Percentiles rank a stretch among this genome's conserved stretches.
Conservation (phyloP, 2,329 filamentous ascomycete genomes). For the Fonsecaea pedrosoi region DNA sequence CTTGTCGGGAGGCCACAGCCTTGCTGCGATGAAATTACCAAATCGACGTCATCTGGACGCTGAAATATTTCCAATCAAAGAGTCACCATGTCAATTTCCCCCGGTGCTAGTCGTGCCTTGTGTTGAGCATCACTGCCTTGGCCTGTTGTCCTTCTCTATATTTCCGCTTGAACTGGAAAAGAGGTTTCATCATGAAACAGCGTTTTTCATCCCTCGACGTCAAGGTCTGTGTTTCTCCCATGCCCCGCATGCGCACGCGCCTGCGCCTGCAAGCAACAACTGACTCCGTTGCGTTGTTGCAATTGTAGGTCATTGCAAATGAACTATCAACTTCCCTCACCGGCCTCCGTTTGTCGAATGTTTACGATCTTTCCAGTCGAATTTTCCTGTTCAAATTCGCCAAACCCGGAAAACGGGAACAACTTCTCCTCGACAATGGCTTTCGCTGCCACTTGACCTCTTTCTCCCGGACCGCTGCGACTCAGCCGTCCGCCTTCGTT, state of each 20-base stretch:
- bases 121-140: background rate
- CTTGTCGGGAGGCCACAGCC: conserved; percentile 16
- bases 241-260: conserved; percentile 11
- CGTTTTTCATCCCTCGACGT: conserved; percentile 65
- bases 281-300: conserved; percentile 15
- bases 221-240: conserved; percentile 51
- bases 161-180: background rate
- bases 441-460: conserved; percentile 95
- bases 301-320: conserved; percentile 80
- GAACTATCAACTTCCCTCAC: conserved; percentile 82
- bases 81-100: background rate
- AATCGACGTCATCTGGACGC: conserved; percentile 29
- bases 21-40: conserved; percentile 12
- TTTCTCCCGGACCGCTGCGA: conserved; percentile 85
- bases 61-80: background rate
- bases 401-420: conserved; percentile 85
- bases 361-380: conserved; percentile 88
- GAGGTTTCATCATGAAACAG: conserved; percentile 60
- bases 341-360: conserved; percentile 83
- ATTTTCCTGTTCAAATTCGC: conserved; percentile 96
- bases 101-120: background rate
- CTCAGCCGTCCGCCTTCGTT: conserved; percentile 84
- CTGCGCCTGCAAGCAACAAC: conserved; percentile 11
- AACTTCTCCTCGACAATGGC: conserved; percentile 90
- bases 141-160: background rate